Base-by-base conservation (phyloP, 108 stramenopile genomes). In the Cyclotella choctawhatcheeana region DNA sequence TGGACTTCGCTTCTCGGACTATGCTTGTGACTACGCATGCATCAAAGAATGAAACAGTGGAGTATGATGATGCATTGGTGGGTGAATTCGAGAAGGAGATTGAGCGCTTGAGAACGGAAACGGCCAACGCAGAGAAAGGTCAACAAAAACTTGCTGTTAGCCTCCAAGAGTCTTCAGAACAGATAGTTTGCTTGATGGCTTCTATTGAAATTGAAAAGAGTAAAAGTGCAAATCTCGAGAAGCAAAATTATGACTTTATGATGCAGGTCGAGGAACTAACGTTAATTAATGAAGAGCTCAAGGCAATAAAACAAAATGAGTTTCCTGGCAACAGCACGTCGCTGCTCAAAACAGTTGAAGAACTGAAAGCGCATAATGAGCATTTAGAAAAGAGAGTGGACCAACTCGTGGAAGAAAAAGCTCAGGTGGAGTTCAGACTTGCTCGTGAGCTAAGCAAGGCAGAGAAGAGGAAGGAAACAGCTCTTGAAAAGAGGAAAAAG, bases 21-120 rank as follows among this genome's bases (percentile, higher is more conserved):
- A 99, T 99, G 88, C 93, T 98, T 48, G 99, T 99, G 66, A 99
- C 99, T 81, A 99, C 99, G 48, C 98, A 98, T 85, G 98, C 99
- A 13, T 84, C 97, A 70, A 97, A 97, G 29, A 99, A 99, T 64
- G 97, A 98, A 78, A 67, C 64, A 34, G 66, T 79, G 6, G 71
- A 79, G 26, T 71, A 66, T 37, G 70, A 79, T 44, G 58, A 71
- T 22, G 60, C 50, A 32, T 35, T 71, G 8, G 65, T 71, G 17
- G 69, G 59, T 31, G 58, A 71, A 20, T 79, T 67, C 45, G 77
- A 79, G 45, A 65, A 66, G 21, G 77, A 79, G 32, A 79, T 79
- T 26, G 77, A 79, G 33, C 78, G 71, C 44, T 31, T 79, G 33
- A 72, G 68, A 25, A 53, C 51, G 40, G 78, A 79, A 68, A 68